Evolutionary conservation across 495 filamentous ascomycete genomes (phyloP).

Genomic region (Glutinoglossum americanum): DNA sequence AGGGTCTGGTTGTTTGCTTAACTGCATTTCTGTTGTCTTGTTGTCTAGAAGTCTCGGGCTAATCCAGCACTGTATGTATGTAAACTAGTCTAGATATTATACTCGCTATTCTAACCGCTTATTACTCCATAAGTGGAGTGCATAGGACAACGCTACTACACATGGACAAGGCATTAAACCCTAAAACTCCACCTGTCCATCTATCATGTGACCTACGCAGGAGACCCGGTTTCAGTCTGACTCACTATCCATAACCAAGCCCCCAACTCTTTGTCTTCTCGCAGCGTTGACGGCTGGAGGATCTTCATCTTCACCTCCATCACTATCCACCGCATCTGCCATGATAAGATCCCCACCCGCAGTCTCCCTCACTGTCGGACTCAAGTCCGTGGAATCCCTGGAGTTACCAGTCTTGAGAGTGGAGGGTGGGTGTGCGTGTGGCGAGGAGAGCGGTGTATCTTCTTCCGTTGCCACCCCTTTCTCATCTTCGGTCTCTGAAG

Average conservation of each 20-base stretch:
- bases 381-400: not conserved
- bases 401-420: not conserved
- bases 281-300: not conserved
- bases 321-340: not conserved
- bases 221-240: constrained; percentile 2
- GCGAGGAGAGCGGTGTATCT: constrained; percentile 1
- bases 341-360: not conserved
- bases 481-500: not conserved
- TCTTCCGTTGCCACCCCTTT: not conserved
- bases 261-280: not conserved
- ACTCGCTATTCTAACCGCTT: no score
- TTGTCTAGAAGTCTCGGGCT: not conserved
- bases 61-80: not conserved
- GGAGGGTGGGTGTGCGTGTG: not conserved
- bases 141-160: no score
- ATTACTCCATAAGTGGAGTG: no score
- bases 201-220: no score
- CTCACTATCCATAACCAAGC: constrained; percentile 4
- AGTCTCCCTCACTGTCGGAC: not conserved
- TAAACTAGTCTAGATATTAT: not conserved
- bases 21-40: not conserved
- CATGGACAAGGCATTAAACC: no score
- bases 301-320: constrained; percentile 2
- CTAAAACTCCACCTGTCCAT: no score
- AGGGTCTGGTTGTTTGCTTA: not conserved